Evolutionary conservation across 805 yeast species (phyloP).

Genomic region (Metschnikowia cerradonensis): DNA sequence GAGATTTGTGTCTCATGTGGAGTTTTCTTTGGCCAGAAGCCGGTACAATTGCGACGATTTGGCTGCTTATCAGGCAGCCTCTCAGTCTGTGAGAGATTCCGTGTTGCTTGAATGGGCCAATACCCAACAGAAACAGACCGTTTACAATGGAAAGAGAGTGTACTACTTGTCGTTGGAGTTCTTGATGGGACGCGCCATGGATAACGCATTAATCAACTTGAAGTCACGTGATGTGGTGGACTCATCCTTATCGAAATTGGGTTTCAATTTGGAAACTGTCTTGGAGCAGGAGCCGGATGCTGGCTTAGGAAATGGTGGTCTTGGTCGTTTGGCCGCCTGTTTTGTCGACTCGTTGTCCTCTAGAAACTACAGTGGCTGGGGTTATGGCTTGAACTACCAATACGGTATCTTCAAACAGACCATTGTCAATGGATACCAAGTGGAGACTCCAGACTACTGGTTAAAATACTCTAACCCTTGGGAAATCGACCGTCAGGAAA

Average conservation of each 20-base stretch:
- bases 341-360: conserved; percentile 85
- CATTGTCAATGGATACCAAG: conserved; percentile 88
- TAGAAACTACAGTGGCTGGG: conserved; percentile 91
- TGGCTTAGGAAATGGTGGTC: conserved; percentile 92
- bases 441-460: conserved; percentile 95
- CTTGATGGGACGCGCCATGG: conserved; percentile 92
- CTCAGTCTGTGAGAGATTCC: conserved; percentile 73
- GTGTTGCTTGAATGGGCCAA: conserved; percentile 85
- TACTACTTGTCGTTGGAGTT: conserved; percentile 86
- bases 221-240: conserved; percentile 58
- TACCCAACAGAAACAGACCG: conserved; percentile 86
- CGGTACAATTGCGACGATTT: conserved; percentile 87
- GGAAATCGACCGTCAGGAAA: conserved; percentile 86
- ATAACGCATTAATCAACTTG: conserved; percentile 84
- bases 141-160: conserved; percentile 78
- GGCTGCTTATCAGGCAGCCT: conserved; percentile 90
- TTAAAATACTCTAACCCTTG: conserved; percentile 84
- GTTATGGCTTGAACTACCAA: conserved; percentile 89
- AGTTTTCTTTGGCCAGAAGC: conserved; percentile 86
- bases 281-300: conserved; percentile 89
- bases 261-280: conserved; percentile 83
- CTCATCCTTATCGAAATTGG: conserved; percentile 54
- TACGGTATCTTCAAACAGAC: conserved; percentile 91
- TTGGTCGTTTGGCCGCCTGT: conserved; percentile 93
- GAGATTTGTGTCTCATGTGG: conserved; percentile 79